Percentiles rank a stretch among this genome's conserved stretches.
These are phyloP conservation scores for Fraxinus latifolia DNA, from an alignment of 305 asterid species.

Conservation along the genomic window DNA sequence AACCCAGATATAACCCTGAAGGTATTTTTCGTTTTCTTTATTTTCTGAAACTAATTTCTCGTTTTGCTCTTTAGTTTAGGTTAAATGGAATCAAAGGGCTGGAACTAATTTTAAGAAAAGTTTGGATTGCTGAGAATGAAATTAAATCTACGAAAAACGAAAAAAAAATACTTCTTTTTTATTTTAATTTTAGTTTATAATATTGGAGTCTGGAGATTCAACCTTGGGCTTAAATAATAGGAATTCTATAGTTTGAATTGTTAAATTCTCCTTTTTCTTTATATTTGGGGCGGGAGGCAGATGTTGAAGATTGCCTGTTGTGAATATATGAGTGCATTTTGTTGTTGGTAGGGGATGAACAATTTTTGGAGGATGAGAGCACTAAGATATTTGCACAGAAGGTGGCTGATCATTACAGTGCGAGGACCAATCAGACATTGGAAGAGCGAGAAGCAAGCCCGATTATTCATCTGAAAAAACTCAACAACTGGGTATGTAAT, in stretches of 20 bases:
- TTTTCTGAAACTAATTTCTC: background rate
- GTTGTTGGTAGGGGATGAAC: slow-evolving; percentile 46
- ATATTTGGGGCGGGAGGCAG: background rate
- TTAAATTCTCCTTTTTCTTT: background rate
- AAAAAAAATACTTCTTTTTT: background rate
- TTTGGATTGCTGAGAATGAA: background rate
- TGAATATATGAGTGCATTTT: background rate
- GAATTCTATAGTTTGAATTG: background rate
- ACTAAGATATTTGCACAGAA: slow-evolving; percentile 70
- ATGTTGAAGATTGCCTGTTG: background rate
- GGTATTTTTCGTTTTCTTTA: slow-evolving; percentile 37
- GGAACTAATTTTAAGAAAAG: slow-evolving; percentile 6
- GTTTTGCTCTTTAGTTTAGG: slow-evolving; percentile 12
- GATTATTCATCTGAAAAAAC: slow-evolving; percentile 45
- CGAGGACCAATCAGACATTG: slow-evolving; percentile 87
- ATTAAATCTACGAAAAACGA: background rate
- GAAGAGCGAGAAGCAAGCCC: slow-evolving; percentile 65
- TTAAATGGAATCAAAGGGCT: background rate
- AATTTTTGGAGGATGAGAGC: slow-evolving; percentile 70
- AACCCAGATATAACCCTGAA: slow-evolving; percentile 63
- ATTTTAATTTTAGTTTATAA: background rate
- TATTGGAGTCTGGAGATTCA: background rate
- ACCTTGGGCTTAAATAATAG: background rate
- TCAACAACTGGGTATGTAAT: slow-evolving; percentile 47
- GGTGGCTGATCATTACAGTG: slow-evolving; percentile 96